Evolutionary conservation across 352 stramenopile genomes (phyloP).

Genomic region (Blastocystis hominis): DNA sequence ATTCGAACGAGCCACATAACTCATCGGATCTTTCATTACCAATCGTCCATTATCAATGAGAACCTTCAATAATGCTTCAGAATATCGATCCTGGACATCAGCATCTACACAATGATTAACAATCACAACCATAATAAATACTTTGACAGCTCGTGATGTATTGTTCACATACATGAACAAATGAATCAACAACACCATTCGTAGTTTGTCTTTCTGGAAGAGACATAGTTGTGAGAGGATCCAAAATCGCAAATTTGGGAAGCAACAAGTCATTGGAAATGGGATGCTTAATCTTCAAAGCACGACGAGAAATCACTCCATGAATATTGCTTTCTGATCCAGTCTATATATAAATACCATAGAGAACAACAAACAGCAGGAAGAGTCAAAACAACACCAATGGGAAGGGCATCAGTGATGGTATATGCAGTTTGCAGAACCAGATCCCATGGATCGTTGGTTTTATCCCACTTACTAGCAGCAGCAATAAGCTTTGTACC

Average conservation of each 20-base stretch:
- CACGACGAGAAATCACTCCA: not conserved
- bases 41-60: not conserved
- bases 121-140: not conserved
- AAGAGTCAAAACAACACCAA: not conserved
- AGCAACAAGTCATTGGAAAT: not conserved
- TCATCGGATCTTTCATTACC: not conserved
- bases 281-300: not conserved
- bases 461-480: not conserved
- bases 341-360: not conserved
- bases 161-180: no score
- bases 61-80: not conserved
- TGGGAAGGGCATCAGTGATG: not conserved
- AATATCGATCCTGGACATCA: constrained; percentile 1
- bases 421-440: not conserved
- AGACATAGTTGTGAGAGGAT: not conserved
- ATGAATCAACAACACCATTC: constrained; percentile 5
- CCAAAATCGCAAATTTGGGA: not conserved
- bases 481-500: constrained; percentile 6
- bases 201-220: not conserved
- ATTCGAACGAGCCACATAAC: not conserved
- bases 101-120: not conserved
- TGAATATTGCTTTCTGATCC: not conserved
- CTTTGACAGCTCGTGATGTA: not conserved
- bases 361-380: not conserved
- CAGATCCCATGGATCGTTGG: not conserved